Conservation (phyloP, 2,329 filamentous ascomycete species). For the Penicillium frequentans region DNA sequence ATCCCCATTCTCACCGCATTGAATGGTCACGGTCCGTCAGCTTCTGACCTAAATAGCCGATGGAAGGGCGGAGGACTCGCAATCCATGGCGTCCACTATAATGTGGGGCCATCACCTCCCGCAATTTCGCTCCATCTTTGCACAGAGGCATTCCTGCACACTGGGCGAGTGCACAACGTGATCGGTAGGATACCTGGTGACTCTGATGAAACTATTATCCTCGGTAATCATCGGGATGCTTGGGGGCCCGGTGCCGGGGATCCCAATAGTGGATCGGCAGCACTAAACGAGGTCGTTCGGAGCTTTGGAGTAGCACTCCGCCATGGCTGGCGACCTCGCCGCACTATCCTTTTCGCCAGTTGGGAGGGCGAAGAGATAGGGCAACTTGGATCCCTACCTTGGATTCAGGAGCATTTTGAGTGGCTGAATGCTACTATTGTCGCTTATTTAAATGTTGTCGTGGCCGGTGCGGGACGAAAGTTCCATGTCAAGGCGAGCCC, state of each 20-base stretch:
- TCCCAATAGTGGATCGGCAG: slow-evolving; percentile 51
- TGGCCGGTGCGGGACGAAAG: slow-evolving; percentile 1
- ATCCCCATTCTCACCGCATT: neutral
- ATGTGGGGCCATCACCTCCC: slow-evolving; percentile 15
- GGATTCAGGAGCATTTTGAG: neutral
- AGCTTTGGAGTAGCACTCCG: slow-evolving; percentile 49
- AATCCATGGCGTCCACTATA: slow-evolving; percentile 9
- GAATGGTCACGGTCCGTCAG: neutral
- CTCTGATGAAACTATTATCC: slow-evolving; percentile 45
- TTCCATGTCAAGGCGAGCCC: slow-evolving; percentile 8
- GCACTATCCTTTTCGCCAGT: neutral
- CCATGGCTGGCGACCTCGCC: slow-evolving; percentile 51
- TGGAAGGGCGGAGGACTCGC: slow-evolving; percentile 14
- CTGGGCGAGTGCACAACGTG: slow-evolving; percentile 21
- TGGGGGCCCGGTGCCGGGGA: slow-evolving; percentile 56
- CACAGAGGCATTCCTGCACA: slow-evolving; percentile 16
- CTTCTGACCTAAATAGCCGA: neutral
- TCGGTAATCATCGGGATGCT: slow-evolving; percentile 56
- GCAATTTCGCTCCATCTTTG: slow-evolving; percentile 18
- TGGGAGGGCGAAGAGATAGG: neutral
- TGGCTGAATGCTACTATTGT: neutral
- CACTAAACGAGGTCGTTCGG: slow-evolving; percentile 51
- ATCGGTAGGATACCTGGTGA: slow-evolving; percentile 23
- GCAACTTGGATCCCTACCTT: neutral
- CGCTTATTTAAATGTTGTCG: slow-evolving; percentile 1